Evolutionary conservation across 352 stramenopile species (phyloP).

Genomic region (Phytophthora podocarpi): DNA sequence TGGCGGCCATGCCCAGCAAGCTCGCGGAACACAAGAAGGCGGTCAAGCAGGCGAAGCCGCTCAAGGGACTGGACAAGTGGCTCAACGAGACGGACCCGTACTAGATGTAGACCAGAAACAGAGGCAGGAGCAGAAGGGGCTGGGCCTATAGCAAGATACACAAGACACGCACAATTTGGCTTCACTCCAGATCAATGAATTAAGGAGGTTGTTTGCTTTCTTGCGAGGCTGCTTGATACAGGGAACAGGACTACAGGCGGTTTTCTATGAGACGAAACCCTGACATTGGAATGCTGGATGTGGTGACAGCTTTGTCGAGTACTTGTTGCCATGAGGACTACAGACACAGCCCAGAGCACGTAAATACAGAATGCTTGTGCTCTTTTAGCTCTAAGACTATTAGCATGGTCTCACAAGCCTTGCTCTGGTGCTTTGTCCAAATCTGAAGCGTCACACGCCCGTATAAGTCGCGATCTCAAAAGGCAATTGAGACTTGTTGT

Average conservation of each 20-base stretch:
- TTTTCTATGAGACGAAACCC: not conserved
- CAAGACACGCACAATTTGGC: conserved; percentile 16
- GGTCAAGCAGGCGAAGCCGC: conserved; percentile 78
- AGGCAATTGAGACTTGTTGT: not conserved
- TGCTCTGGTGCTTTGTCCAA: not conserved
- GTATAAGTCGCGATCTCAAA: conserved; percentile 1
- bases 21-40: conserved; percentile 89
- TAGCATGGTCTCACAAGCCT: not conserved
- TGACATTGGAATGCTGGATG: no score
- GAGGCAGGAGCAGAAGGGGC: conserved; percentile 8
- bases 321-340: no score
- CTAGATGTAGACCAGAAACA: conserved; percentile 47
- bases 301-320: no score
- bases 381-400: no score
- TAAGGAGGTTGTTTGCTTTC: not conserved
- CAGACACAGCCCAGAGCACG: no score
- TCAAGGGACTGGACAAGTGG: conserved; percentile 90
- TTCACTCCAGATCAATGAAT: conserved; percentile 4
- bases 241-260: not conserved
- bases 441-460: conserved; percentile 27
- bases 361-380: no score
- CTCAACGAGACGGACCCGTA: conserved; percentile 85
- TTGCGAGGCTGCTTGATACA: not conserved
- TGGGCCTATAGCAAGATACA: conserved; percentile 3
- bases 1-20: conserved; percentile 85